phyloP scores from a whole-genome alignment of 1,284 basidiomycete genomes.

The Heterobasidion occidentale region DNA sequence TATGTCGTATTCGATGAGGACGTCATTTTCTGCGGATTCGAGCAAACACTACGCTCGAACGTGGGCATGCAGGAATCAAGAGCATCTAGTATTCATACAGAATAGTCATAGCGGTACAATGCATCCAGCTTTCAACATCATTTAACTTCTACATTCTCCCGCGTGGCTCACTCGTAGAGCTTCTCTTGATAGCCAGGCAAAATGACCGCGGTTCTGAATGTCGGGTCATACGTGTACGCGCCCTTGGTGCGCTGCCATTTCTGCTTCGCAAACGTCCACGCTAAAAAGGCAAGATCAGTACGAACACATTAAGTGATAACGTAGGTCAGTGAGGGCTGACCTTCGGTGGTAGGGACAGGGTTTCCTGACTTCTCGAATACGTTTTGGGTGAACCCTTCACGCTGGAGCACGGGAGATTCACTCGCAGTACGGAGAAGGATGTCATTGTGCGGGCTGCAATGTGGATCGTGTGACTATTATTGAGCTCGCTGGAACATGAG shows the following conservation, averaged over 20 bases:
- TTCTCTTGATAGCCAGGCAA: conserved; percentile 34
- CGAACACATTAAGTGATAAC: not conserved
- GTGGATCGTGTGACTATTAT: too few species aligned
- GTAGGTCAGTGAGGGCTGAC: conserved; percentile 14
- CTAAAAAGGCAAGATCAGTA: conserved; percentile 12
- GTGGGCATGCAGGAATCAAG: too few species aligned
- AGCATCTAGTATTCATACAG: too few species aligned
- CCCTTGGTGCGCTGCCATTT: conserved; percentile 35
- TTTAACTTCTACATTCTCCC: too few species aligned
- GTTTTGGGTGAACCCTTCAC: conserved; percentile 40
- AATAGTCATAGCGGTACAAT: too few species aligned
- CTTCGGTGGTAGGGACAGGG: conserved; percentile 37
- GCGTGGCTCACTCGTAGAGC: conserved; percentile 19
- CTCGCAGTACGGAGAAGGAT: conserved; percentile 31
- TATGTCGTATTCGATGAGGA: too few species aligned
- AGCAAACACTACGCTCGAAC: too few species aligned
- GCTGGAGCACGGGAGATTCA: conserved; percentile 34
- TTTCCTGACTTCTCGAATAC: conserved; percentile 38
- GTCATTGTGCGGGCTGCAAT: conserved; percentile 36
- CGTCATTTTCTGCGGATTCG: too few species aligned
- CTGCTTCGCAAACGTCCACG: conserved; percentile 40
- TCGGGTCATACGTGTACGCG: conserved; percentile 19
- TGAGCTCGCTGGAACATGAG: not conserved
- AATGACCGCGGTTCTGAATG: conserved; percentile 28
- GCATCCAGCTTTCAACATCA: too few species aligned